phyloP scores from a whole-genome alignment of 176 grass and related monocot species.

The Ensete ventricosum region DNA sequence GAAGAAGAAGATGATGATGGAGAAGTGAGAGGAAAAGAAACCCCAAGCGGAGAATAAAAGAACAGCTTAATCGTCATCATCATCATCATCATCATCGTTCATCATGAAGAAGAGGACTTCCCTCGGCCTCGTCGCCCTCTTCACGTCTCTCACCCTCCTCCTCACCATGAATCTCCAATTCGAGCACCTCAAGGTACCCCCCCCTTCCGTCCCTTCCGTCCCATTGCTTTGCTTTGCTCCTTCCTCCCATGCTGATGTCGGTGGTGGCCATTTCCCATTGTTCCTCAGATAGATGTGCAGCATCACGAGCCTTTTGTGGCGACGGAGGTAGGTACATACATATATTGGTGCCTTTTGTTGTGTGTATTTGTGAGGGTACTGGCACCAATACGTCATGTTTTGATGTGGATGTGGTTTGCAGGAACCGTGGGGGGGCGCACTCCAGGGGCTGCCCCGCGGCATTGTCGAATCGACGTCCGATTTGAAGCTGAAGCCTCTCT shows the following conservation, averaged over 20 bases:
- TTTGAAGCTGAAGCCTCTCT: constrained; percentile 73
- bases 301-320: constrained; percentile 11
- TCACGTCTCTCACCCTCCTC: constrained; percentile 50
- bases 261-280: not conserved
- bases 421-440: constrained; percentile 27
- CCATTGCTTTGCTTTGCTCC: not conserved
- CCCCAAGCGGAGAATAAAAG: not conserved
- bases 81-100: not conserved
- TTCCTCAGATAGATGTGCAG: constrained; percentile 48
- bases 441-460: constrained; percentile 62
- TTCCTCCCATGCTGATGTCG: not conserved
- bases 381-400: not conserved
- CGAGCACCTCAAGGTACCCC: constrained; percentile 54
- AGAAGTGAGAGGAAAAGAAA: not conserved
- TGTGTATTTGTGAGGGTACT: not conserved
- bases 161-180: constrained; percentile 61
- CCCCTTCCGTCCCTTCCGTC: not conserved
- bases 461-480: constrained; percentile 64
- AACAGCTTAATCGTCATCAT: too few relatives aligned
- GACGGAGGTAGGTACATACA: constrained; percentile 16
- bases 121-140: constrained; percentile 38
- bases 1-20: not conserved
- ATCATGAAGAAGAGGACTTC: constrained; percentile 12
- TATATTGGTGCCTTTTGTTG: not conserved
- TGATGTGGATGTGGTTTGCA: constrained; percentile 9